phyloP scores from a whole-genome alignment of 2,329 filamentous ascomycete species.

The Drechslera avenae region DNA sequence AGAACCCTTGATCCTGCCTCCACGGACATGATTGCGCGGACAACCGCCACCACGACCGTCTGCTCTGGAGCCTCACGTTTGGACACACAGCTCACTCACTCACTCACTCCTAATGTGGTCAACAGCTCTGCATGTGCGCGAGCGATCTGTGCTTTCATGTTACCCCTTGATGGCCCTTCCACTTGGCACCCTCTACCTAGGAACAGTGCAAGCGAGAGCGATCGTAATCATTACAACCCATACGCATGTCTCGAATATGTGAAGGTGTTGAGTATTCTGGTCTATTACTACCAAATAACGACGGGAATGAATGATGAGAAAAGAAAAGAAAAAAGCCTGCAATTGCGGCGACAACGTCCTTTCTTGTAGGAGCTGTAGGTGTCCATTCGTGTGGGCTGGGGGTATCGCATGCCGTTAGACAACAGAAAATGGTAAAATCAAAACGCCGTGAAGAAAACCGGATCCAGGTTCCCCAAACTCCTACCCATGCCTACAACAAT shows the following conservation, averaged over 20 bases:
- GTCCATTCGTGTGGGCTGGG: slow-evolving; percentile 18
- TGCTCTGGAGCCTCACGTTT: background rate
- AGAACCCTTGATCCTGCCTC: slow-evolving; percentile 19
- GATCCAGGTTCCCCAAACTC: slow-evolving; percentile 19
- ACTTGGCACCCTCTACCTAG: no score
- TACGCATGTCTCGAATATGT: background rate
- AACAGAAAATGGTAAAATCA: slow-evolving; percentile 1
- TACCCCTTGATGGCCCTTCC: no score
- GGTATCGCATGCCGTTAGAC: slow-evolving; percentile 19
- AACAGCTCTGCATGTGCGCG: no score
- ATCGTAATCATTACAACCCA: background rate
- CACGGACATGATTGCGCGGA: background rate
- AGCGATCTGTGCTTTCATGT: no score
- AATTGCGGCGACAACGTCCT: slow-evolving; percentile 17
- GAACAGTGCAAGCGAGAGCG: background rate
- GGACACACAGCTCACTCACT: no score
- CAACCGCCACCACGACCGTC: background rate
- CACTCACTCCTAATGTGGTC: no score
- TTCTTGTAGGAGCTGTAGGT: slow-evolving; percentile 9
- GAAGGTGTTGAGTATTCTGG: slow-evolving; percentile 13
- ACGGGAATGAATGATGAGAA: no score
- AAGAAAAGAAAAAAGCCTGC: slow-evolving; percentile 6
- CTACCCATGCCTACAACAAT: slow-evolving; percentile 28
- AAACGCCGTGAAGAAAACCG: slow-evolving; percentile 24
- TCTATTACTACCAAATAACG: slow-evolving; percentile 16